These are phyloP conservation scores for Hypoxylon intermedium DNA, from an alignment of 495 filamentous ascomycete genomes.

Conservation along the genomic window DNA sequence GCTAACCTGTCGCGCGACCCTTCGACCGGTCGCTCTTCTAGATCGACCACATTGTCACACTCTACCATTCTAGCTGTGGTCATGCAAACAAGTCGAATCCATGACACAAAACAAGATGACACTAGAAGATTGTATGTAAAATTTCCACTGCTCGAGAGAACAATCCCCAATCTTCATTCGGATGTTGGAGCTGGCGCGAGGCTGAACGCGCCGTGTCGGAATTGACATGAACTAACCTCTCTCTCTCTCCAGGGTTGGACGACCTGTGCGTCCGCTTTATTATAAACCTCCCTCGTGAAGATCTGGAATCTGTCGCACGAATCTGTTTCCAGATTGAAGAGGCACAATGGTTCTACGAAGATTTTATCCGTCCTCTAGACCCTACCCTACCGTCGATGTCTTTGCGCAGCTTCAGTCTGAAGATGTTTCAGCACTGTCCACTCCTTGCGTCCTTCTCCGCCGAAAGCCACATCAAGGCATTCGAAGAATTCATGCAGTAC, in stretches of 20 bases:
- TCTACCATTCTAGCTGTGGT: slow-evolving; percentile 40
- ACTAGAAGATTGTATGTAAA: slow-evolving; percentile 82
- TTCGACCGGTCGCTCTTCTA: slow-evolving; percentile 16
- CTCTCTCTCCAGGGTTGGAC: slow-evolving; percentile 76
- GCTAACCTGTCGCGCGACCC: slow-evolving; percentile 12
- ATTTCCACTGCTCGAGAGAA: not conserved
- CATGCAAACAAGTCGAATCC: slow-evolving; percentile 54
- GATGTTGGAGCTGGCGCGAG: slow-evolving; percentile 11
- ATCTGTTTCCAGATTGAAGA: slow-evolving; percentile 99
- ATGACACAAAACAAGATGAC: slow-evolving; percentile 84
- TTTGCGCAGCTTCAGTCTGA: slow-evolving; percentile 79
- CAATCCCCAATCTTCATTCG: not conserved
- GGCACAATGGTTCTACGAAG: slow-evolving; percentile 99
- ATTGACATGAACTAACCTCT: slow-evolving; percentile 38
- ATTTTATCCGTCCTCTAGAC: slow-evolving; percentile 92
- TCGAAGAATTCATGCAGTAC: slow-evolving; percentile 88
- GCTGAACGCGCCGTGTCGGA: slow-evolving; percentile 6
- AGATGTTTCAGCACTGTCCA: slow-evolving; percentile 92
- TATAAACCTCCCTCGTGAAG: slow-evolving; percentile 89
- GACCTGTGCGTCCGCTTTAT: slow-evolving; percentile 95
- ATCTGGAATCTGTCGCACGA: slow-evolving; percentile 86
- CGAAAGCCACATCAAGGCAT: slow-evolving; percentile 78
- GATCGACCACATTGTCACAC: slow-evolving; percentile 1
- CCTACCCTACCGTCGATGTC: slow-evolving; percentile 83
- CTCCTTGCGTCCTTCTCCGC: slow-evolving; percentile 80